Evolutionary conservation across 1,284 basidiomycete genomes (phyloP).

Genomic region (Tilletiopsis washingtonensis): DNA sequence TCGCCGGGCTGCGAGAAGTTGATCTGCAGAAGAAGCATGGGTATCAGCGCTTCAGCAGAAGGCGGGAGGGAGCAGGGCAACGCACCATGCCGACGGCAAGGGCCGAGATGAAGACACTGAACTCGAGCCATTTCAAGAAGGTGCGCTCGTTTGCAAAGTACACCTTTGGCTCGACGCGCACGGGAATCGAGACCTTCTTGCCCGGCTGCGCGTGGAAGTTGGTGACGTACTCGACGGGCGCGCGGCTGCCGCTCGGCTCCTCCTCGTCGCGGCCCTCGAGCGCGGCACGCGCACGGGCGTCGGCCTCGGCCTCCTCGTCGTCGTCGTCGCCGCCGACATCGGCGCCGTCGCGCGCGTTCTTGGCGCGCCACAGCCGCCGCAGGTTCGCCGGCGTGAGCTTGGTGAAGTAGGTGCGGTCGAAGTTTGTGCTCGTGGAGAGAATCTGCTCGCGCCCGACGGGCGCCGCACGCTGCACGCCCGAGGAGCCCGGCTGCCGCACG

Average conservation of each 20-base stretch:
- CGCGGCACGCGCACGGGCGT: slow-evolving; percentile 35
- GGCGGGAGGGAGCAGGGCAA: too few species aligned
- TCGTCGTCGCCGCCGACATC: slow-evolving; percentile 18
- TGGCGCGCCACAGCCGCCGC: slow-evolving; percentile 37
- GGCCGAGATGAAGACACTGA: slow-evolving; percentile 57
- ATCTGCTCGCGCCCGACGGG: slow-evolving; percentile 30
- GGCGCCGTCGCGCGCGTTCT: slow-evolving; percentile 13
- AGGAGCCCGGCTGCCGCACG: not conserved
- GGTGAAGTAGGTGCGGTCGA: slow-evolving; percentile 42
- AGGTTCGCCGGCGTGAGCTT: slow-evolving; percentile 44
- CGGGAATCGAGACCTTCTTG: slow-evolving; percentile 83
- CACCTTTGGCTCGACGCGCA: slow-evolving; percentile 93
- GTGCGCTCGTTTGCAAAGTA: slow-evolving; percentile 94
- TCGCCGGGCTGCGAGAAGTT: slow-evolving; percentile 78
- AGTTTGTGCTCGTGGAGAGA: slow-evolving; percentile 36
- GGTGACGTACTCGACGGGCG: slow-evolving; percentile 57
- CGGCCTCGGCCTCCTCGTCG: slow-evolving; percentile 48
- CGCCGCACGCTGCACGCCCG: not conserved
- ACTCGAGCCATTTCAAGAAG: slow-evolving; percentile 69
- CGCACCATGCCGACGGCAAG: slow-evolving; percentile 47
- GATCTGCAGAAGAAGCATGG: too few species aligned
- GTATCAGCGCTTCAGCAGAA: too few species aligned
- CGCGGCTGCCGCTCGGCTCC: slow-evolving; percentile 56
- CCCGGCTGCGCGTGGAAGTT: slow-evolving; percentile 75
- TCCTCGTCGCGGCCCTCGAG: slow-evolving; percentile 43